Base-by-base conservation (phyloP, 2,329 filamentous ascomycete genomes). In the Arachnomyces sp. region DNA sequence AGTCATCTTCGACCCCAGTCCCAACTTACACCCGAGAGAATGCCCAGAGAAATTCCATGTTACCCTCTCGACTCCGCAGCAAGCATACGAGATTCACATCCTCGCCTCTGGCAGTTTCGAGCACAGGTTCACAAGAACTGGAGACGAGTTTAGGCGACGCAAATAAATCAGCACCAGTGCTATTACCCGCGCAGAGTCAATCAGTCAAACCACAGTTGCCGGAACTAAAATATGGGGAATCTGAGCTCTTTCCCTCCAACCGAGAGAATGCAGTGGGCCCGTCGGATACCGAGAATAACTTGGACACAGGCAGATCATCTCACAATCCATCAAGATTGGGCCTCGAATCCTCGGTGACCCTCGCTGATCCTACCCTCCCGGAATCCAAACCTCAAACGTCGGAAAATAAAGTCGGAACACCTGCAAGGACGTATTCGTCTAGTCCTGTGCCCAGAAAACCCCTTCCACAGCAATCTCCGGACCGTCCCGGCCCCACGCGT, bases 41-140 rank as follows among this genome's bases (percentile, higher is more conserved):
- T 13, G 28, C 31, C 15, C 17, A 13, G 8, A 13, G 30, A 12
- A 36, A 45, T 28, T 28, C 34, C 11, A 33, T 35, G 7, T 37
- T 37, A 31, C 28, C 38, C 18, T 6, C 37, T 14, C 36, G 40
- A 13, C 42, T 28, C 12, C 49, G 44, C 34, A 45, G 42, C 14
- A 38, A 43, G 7, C 42, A 54, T 32, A 52, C 46, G 28, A 44
- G 32, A 9, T 60, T 59, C 44, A 57, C 51, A 35, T 58, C 58
- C 5, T 62, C 59, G 9, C 58, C 58, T 15, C 50, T 62, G 18
- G 49, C 58, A 7, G 48, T 48, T 31, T 51, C 53, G 11, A 45
- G 54, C 29, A 48, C 35, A 38, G 25, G 28, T 40, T 40, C 35
- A 34, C 20, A 42, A 43, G 16, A 29, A 16, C 8, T 34, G 13